Evolutionary conservation across 768 basidiomycete genomes (phyloP), one percentile per base, ranked within the genome.

Genomic region (Clitopilus passeckerianus): DNA sequence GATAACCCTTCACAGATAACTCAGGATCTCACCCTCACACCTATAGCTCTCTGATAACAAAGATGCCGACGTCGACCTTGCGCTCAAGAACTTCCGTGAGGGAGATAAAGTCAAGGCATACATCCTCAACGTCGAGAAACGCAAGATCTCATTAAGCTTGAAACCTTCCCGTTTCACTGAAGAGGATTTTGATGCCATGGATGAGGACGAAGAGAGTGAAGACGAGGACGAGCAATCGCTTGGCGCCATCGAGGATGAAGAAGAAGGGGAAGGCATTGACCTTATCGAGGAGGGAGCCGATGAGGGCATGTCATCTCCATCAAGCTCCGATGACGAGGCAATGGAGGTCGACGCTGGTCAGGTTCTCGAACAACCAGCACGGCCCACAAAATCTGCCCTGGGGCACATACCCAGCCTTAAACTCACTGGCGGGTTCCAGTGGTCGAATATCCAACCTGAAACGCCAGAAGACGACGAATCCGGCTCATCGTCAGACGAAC

Each of bases 131-230:
- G 78, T 95, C 57, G 88, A 95, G 62, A 79, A 81, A 24, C 87
- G 87, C 59, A 91, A 89, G 66, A 86, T 87, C 50, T 93, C 93
- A 60, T 79, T 99, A 58, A 89, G 91, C 55, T 77, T 98, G 59
- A 98, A 96, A 71, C 91, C 93, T 23, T 96, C 94, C 24, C 86
- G 90, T 71, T 95, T 97, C 70, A 72, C 67, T 44, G 85, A 84
- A 23, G 85, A 86, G 52, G 90, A 89, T 60, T 81, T 86, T 54
- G 72, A 77, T 5, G 72, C 66, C 22, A 67, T 66, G 14, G 76
- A 74, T 6, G 68, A 71, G 3, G 70, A 65, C n/a, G 68, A 70
- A 20, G 71, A 69, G 52, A 70, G 59, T 4, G 70, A 71, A 27
- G 64, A 67, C 5, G 60, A 61, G 16, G 63, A 64, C 46, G 67